Conservation (phyloP, 78 protist species). For the Dictyostelium capitatum region DNA sequence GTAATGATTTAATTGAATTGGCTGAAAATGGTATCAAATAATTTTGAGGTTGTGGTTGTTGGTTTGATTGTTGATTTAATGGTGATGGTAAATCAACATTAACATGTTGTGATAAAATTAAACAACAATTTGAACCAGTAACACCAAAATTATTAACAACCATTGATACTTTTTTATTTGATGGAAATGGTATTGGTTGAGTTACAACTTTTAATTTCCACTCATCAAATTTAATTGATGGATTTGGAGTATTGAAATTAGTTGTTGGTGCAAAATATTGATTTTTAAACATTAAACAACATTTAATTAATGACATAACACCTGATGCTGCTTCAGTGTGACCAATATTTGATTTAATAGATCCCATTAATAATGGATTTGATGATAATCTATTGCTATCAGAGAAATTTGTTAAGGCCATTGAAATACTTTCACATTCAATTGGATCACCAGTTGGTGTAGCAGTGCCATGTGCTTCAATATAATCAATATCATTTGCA, state of each 20-base stretch:
- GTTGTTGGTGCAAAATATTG: constrained; percentile 16
- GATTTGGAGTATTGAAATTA: constrained; percentile 33
- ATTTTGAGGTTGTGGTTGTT: no score
- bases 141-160: no score
- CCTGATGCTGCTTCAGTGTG: constrained; percentile 74
- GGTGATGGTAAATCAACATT: no score
- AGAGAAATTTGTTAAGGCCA: background rate
- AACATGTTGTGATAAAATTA: no score
- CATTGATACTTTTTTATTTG: no score
- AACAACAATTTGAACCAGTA: no score
- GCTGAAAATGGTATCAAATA: no score
- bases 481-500: constrained; percentile 37
- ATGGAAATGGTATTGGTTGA: no score
- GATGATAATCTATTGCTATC: background rate
- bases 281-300: constrained; percentile 36
- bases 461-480: constrained; percentile 84
- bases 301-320: constrained; percentile 79
- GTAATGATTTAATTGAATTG: no score
- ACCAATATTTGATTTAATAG: constrained; percentile 84
- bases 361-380: constrained; percentile 56
- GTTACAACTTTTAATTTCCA: no score
- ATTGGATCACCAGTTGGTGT: constrained; percentile 85
- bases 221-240: background rate
- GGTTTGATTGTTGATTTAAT: no score
- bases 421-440: constrained; percentile 41